Conservation (phyloP, 805 yeast species). For the Starmerella stigmatis region DNA sequence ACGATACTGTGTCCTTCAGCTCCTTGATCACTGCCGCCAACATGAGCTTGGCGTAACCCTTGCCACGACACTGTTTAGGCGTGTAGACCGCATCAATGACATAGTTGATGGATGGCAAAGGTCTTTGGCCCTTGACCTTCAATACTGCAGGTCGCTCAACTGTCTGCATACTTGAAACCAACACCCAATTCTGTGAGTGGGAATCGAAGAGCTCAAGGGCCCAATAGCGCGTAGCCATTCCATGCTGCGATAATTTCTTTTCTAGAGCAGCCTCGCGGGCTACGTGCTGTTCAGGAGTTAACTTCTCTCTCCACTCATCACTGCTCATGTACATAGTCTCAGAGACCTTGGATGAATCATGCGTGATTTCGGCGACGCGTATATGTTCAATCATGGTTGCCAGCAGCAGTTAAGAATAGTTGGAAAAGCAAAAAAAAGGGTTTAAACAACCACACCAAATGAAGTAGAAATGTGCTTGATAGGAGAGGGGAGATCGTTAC, state of each 20-base stretch:
- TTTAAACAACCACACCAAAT: too few species aligned
- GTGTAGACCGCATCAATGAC: constrained; percentile 54
- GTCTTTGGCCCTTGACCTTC: constrained; percentile 21
- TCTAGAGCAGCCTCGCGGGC: constrained; percentile 24
- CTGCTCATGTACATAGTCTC: constrained; percentile 12
- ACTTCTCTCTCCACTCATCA: constrained; percentile 25
- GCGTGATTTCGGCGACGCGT: constrained; percentile 16
- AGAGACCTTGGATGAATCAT: constrained; percentile 7
- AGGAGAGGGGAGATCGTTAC: too few species aligned
- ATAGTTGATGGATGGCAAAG: constrained; percentile 22
- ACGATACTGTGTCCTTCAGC: constrained; percentile 18
- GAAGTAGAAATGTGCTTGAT: too few species aligned
- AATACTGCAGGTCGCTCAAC: constrained; percentile 32
- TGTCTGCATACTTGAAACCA: constrained; percentile 37
- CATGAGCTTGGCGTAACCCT: constrained; percentile 48
- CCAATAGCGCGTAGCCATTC: constrained; percentile 25
- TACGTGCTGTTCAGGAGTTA: constrained; percentile 25
- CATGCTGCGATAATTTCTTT: constrained; percentile 13
- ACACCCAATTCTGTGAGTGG: constrained; percentile 27
- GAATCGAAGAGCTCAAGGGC: constrained; percentile 24
- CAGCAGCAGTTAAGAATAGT: not conserved
- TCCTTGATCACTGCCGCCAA: constrained; percentile 26
- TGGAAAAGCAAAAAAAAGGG: too few species aligned
- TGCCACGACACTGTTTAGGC: constrained; percentile 38
- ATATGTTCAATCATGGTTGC: constrained; percentile 8